phyloP scores from a whole-genome alignment of 2,329 filamentous ascomycete species.

The Tolypocladium guangdongense region DNA sequence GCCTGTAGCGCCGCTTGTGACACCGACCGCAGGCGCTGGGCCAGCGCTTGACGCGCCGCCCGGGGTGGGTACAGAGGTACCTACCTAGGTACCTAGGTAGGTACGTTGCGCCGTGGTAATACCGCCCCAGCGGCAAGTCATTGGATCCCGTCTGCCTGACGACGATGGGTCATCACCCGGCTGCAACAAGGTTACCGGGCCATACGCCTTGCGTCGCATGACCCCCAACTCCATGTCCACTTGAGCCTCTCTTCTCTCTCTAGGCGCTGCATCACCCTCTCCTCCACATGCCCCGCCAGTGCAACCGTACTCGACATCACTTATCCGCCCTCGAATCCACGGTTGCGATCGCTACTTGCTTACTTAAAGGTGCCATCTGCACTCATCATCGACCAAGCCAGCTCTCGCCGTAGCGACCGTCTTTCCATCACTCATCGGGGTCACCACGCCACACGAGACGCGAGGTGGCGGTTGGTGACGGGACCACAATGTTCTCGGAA shows the following conservation, averaged over 20 bases:
- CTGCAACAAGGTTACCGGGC: not conserved
- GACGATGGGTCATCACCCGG: not conserved
- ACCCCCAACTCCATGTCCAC: not conserved
- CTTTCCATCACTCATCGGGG: not conserved
- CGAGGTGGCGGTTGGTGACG: conserved; percentile 23
- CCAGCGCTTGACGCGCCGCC: not conserved
- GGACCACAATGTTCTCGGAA: conserved; percentile 53
- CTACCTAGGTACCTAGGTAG: no score
- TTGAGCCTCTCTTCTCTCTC: not conserved
- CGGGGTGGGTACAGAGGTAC: not conserved
- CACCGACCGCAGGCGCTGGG: not conserved
- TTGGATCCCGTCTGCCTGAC: not conserved
- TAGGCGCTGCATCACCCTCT: not conserved
- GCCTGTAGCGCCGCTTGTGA: not conserved
- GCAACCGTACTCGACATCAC: not conserved
- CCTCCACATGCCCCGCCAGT: not conserved
- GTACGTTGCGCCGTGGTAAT: not conserved
- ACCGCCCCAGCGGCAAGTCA: not conserved
- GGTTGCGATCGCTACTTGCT: not conserved
- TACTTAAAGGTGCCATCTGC: not conserved
- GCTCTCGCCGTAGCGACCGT: not conserved
- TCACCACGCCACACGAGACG: conserved; percentile 7
- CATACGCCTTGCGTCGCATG: not conserved
- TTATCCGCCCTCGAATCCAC: not conserved
- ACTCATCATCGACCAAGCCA: not conserved